Evolutionary conservation across 2,329 filamentous ascomycete genomes (phyloP).

Genomic region (Fusarium pseudograminearum): DNA sequence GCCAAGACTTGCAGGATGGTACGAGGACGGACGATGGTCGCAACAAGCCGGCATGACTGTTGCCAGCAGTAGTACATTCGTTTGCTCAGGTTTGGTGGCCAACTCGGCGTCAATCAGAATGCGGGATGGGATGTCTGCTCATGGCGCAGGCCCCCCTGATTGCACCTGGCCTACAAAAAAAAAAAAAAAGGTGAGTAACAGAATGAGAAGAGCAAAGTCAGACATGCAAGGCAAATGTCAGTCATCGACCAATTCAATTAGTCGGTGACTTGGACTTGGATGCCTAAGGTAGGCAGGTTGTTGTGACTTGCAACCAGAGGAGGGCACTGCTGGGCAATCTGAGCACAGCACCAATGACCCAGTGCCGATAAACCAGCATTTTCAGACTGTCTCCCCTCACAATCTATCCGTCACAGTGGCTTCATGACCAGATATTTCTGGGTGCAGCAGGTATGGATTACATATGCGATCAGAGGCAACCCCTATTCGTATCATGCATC

Average conservation of each 20-base stretch:
- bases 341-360: conserved; percentile 12
- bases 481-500: conserved; percentile 4
- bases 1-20: conserved; percentile 2
- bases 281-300: conserved; percentile 13
- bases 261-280: conserved; percentile 20
- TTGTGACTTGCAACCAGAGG: conserved; percentile 8
- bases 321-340: conserved; percentile 1
- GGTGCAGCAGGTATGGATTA: background rate
- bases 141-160: conserved; percentile 19
- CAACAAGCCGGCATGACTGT: conserved; percentile 7
- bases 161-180: conserved; percentile 21
- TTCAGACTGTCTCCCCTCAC: conserved; percentile 2
- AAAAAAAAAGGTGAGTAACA: conserved; percentile 15
- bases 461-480: conserved; percentile 2
- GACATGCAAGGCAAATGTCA: conserved; percentile 20
- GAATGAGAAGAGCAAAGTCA: conserved; percentile 13
- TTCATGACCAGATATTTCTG: background rate
- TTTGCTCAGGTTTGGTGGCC: conserved; percentile 15
- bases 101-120: conserved; percentile 28
- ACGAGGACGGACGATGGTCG: background rate
- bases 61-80: conserved; percentile 22
- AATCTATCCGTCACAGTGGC: conserved; percentile 14
- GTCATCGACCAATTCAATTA: conserved; percentile 1
- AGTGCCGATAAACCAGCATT: conserved; percentile 3
- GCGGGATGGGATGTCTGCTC: conserved; percentile 21